phyloP scores from a whole-genome alignment of 345 rosid genomes.

The Psidium friedrichsthalianum region DNA sequence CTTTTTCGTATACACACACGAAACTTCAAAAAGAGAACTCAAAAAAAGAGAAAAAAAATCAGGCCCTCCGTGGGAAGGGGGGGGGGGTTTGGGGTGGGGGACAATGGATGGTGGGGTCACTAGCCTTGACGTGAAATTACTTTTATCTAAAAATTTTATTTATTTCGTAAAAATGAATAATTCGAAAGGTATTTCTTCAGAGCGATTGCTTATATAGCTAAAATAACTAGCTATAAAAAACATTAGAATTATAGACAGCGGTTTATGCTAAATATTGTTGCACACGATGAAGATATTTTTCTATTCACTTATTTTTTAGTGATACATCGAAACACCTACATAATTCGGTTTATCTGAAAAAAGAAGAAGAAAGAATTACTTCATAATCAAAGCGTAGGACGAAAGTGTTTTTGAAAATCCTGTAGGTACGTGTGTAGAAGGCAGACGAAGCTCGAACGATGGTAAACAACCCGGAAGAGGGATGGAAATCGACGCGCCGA shows the following conservation, averaged over 20 bases:
- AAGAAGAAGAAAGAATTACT: background rate
- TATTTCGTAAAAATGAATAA: no score
- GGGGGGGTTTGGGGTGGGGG: no score
- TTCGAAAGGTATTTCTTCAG: no score
- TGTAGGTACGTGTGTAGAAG: background rate
- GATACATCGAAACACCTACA: background rate
- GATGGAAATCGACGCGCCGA: background rate
- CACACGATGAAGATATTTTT: background rate
- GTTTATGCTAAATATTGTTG: background rate
- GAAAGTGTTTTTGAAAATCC: background rate
- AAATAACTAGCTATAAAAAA: no score
- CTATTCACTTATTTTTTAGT: rapidly evolving
- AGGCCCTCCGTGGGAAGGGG: no score
- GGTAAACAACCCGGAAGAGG: background rate
- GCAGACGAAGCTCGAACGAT: background rate
- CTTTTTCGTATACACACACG: no score
- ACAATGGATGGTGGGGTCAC: no score
- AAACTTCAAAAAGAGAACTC: no score
- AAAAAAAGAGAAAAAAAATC: no score
- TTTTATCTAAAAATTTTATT: no score
- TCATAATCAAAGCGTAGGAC: background rate
- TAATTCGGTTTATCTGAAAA: background rate
- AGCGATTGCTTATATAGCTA: no score
- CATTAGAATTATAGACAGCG: background rate
- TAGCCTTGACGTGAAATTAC: no score